Percentiles rank a stretch among this genome's conserved stretches.
Conservation (phyloP, 306 rosid genomes). For the Vigna unguiculata region DNA sequence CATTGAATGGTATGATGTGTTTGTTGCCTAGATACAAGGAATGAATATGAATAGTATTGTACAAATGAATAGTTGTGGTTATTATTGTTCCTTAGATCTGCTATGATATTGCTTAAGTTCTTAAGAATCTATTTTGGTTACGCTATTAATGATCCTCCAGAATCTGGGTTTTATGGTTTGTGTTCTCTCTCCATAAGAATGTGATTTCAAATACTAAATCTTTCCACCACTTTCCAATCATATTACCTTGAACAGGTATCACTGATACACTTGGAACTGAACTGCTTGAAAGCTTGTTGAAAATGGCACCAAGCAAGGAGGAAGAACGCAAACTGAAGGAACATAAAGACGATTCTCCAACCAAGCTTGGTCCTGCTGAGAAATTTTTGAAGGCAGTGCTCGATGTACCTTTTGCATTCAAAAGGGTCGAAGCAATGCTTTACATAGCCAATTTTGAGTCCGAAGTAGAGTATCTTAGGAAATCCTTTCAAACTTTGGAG, state of each 20-base stretch:
- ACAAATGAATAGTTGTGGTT: neutral
- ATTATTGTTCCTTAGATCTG: conserved; percentile 11
- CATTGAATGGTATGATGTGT: neutral
- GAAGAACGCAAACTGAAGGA: conserved; percentile 92
- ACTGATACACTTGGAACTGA: conserved; percentile 91
- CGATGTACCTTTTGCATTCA: conserved; percentile 93
- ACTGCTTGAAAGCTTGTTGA: conserved; percentile 87
- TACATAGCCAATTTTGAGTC: conserved; percentile 90
- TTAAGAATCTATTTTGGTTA: neutral
- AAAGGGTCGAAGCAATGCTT: conserved; percentile 94
- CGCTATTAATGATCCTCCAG: neutral
- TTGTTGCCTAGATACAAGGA: neutral
- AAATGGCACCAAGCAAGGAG: conserved; percentile 98
- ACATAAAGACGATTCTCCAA: conserved; percentile 75
- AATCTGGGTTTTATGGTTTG: neutral
- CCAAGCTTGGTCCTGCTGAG: conserved; percentile 93
- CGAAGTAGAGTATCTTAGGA: conserved; percentile 85
- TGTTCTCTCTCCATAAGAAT: neutral
- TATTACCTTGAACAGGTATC: conserved; percentile 61
- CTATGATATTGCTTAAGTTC: neutral
- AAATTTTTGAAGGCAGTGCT: conserved; percentile 90
- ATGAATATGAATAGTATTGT: neutral
- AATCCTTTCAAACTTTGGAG: conserved; percentile 85
- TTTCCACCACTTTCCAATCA: neutral
- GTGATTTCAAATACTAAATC: neutral